Evolutionary conservation across 202 grass and related monocot species (phyloP).

Genomic region (Brachypodium distachyon): DNA sequence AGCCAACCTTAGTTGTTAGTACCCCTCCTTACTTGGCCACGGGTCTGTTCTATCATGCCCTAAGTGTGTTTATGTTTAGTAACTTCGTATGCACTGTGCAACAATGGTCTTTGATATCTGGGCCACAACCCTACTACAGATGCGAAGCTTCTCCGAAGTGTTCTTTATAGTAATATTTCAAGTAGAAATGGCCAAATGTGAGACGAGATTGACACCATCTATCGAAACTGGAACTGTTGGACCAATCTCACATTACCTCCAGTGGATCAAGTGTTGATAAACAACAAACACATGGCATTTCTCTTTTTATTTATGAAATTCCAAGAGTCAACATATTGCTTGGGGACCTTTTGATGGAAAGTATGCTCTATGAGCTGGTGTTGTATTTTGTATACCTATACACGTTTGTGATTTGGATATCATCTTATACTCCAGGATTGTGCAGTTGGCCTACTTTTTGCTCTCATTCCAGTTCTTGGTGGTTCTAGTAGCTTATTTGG

Average conservation of each 20-base stretch:
- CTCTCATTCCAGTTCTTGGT: constrained; percentile 87
- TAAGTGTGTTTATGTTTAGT: neutral
- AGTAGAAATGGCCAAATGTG: neutral
- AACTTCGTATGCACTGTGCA: neutral
- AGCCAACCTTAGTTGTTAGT: neutral
- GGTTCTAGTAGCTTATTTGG: constrained; percentile 79
- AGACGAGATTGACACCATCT: neutral
- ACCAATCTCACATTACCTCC: neutral
- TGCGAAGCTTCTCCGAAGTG: neutral
- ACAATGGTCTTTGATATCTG: neutral
- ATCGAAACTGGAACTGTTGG: neutral
- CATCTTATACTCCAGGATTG: constrained; percentile 66
- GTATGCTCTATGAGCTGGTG: neutral
- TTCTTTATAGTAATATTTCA: neutral
- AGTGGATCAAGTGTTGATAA: neutral
- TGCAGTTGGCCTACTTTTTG: constrained; percentile 95
- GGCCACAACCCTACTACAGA: neutral
- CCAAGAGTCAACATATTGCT: neutral
- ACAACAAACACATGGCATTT: neutral
- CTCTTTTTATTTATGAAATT: neutral
- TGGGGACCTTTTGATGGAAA: neutral
- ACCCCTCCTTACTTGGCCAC: neutral
- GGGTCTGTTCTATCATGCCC: neutral
- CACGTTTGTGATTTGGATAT: neutral
- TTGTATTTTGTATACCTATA: neutral